A percentile compares a stretch with the other conserved stretches of the same genome.
Evolutionary conservation across 75 land plant genomes (phyloP).

Genomic region (Picea glauca): DNA sequence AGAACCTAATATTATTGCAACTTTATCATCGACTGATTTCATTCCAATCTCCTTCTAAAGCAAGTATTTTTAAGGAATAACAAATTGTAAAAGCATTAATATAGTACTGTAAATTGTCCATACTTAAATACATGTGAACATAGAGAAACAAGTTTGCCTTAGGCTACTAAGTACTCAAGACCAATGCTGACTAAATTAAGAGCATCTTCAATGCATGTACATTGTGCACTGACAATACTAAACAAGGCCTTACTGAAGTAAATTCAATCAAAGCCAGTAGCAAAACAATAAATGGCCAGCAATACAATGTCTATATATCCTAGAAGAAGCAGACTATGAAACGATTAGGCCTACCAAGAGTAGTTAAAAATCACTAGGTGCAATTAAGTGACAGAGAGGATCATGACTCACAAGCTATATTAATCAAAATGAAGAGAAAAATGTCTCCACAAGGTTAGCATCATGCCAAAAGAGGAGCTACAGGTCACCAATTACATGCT

Average conservation of each 20-base stretch:
- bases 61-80: background rate
- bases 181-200: background rate
- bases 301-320: too few species aligned
- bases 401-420: too few species aligned
- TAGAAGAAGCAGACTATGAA: too few species aligned
- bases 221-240: background rate
- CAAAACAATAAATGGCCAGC: background rate
- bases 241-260: background rate
- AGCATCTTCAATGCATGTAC: background rate
- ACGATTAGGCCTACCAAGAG: too few species aligned
- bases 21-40: background rate
- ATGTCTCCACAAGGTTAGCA: too few species aligned
- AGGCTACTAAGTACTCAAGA: background rate
- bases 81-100: background rate
- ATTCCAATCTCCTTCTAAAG: conserved; percentile 1
- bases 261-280: background rate
- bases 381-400: too few species aligned
- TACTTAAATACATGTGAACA: conserved; percentile 2
- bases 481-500: too few species aligned
- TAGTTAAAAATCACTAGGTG: too few species aligned
- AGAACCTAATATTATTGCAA: background rate
- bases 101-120: background rate
- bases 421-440: too few species aligned
- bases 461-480: too few species aligned
- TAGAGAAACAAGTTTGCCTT: background rate